phyloP scores from a whole-genome alignment of 129 eudicot genomes.

The Centaurea solstitialis region DNA sequence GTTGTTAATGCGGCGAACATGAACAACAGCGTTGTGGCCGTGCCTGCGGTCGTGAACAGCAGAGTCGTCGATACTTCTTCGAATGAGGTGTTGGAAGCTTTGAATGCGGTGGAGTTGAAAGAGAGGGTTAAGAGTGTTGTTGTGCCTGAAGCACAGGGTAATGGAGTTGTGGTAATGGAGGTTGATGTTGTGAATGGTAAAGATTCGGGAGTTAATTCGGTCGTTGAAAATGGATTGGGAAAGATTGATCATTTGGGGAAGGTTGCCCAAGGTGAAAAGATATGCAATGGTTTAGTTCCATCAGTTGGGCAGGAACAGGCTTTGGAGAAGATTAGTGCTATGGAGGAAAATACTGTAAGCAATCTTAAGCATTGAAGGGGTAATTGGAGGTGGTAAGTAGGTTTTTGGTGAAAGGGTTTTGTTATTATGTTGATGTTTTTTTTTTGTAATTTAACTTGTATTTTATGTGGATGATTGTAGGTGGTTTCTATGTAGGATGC shows the following conservation, averaged over 20 bases:
- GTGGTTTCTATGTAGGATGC: slow-evolving; percentile 8
- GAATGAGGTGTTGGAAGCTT: slow-evolving; percentile 50
- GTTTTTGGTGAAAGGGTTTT: neutral
- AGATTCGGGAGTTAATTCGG: slow-evolving; percentile 13
- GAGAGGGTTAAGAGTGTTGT: slow-evolving; percentile 28
- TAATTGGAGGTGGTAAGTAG: slow-evolving; percentile 34
- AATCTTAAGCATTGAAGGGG: neutral
- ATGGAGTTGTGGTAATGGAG: slow-evolving; percentile 35
- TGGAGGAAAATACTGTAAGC: slow-evolving; percentile 29
- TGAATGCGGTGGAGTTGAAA: slow-evolving; percentile 70
- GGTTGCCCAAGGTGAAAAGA: slow-evolving; percentile 18
- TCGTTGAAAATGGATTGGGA: slow-evolving; percentile 28
- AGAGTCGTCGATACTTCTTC: slow-evolving; percentile 50
- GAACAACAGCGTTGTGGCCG: slow-evolving; percentile 7
- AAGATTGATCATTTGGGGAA: slow-evolving; percentile 24
- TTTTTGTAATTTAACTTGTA: slow-evolving; percentile 7
- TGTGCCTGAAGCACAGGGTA: slow-evolving; percentile 11
- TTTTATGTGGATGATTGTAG: slow-evolving; percentile 25
- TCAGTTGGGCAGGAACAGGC: slow-evolving; percentile 21
- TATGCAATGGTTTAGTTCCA: slow-evolving; percentile 7
- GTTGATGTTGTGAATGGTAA: slow-evolving; percentile 34
- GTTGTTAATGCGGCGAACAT: neutral
- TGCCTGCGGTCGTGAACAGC: slow-evolving; percentile 11
- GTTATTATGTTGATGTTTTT: neutral
- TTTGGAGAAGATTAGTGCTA: slow-evolving; percentile 26